Conservation (phyloP, 23 red algal species). For the Pyropia haitanensis region DNA sequence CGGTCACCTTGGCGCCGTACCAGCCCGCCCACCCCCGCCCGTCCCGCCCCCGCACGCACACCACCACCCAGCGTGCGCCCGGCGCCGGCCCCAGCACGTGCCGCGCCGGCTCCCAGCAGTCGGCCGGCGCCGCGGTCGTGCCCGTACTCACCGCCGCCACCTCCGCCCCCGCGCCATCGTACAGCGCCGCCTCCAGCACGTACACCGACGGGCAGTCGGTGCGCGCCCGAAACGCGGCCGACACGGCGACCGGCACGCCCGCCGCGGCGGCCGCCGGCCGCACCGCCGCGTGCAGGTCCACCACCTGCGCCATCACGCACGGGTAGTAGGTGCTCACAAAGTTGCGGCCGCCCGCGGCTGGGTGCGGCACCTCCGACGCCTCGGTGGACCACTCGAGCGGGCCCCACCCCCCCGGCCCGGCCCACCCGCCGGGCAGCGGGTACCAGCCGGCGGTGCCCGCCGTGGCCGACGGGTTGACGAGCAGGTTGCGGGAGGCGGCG, state of each 20-base stretch:
- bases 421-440: no score
- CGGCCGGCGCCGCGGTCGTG: slow-evolving; percentile 8
- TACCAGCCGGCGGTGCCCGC: slow-evolving; percentile 11
- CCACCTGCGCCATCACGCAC: slow-evolving; percentile 34
- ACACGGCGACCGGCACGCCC: slow-evolving; percentile 39
- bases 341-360: neutral
- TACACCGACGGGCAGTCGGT: slow-evolving; percentile 37
- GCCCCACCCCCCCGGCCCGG: no score
- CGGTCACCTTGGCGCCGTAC: slow-evolving; percentile 39
- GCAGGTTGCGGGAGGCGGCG: slow-evolving; percentile 19
- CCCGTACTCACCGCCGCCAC: neutral
- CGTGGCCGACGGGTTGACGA: slow-evolving; percentile 28
- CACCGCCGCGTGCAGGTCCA: slow-evolving; percentile 22
- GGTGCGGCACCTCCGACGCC: no score
- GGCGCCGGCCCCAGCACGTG: slow-evolving; percentile 1
- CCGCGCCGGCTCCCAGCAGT: slow-evolving; percentile 27
- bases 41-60: slow-evolving; percentile 20
- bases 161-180: neutral
- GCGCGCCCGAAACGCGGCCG: slow-evolving; percentile 24
- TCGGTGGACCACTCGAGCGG: no score
- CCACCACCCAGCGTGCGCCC: slow-evolving; percentile 5
- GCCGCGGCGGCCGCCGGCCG: neutral
- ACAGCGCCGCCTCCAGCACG: slow-evolving; percentile 9
- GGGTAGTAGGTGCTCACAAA: slow-evolving; percentile 20
- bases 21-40: slow-evolving; percentile 5